Base-by-base conservation (phyloP, 1,284 basidiomycete genomes). In the Sanghuangporus weigelae region DNA sequence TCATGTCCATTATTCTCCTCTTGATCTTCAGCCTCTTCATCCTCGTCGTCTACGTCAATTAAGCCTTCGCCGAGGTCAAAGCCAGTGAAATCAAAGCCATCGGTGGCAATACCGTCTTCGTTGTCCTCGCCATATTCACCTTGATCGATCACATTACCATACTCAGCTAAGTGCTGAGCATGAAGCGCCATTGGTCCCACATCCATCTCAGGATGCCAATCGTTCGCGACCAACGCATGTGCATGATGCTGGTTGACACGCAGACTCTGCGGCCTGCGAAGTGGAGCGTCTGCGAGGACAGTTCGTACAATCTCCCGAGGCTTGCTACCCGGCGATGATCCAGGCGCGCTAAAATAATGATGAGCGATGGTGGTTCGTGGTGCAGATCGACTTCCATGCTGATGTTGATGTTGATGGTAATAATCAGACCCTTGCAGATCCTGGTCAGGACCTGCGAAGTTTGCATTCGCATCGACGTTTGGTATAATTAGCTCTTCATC, bases 301-400 rank as follows among this genome's bases (percentile, higher is more conserved):
- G 63, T 64, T n/a, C 63, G 57, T 8, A 35, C 42, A n/a, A 64
- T 44, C 12, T 38, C 44, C 3, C 36, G 38, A 8, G 56, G 46
- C 21, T 48, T 31, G n/a, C 7, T 26, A 36, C 42, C 57, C 10
- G 50, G 23, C 3, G 26, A 11, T 19, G 39, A 46, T 5, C 55
- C 62, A 8, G 23, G 7, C 8, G 51, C 56, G 16, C 56, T 51
- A 42, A 60, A 64, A 36, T 64, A 64, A 35, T 64, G 63, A 38
- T 64, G 63, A 7, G 63, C 55, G 31, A 64, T 64, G 11, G 63
- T 60, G 31, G 59, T 64, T 23, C 39, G 59, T 3, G 57, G 35
- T 38, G 31, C 31, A 21, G 26, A 23, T 51, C 26, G 26, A 31
- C 3, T 31, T 31, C 26, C 26, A 31, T 31, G 26, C 5, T 6